phyloP scores from a whole-genome alignment of 1,139 yeast genomes.

The Candida buenavistaensis region DNA sequence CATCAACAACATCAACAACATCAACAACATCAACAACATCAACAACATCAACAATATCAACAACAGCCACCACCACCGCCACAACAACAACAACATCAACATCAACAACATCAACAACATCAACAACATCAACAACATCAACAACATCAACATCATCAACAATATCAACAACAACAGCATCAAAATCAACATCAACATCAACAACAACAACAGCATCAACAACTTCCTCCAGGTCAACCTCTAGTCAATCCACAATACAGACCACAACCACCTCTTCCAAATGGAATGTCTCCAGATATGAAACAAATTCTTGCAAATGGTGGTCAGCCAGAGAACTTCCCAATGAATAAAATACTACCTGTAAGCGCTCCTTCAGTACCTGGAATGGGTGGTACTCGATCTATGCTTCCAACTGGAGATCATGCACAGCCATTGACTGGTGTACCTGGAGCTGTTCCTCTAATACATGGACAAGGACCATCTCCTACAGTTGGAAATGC shows the following conservation, averaged over 20 bases:
- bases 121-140: constrained; percentile 14
- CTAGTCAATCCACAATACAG: constrained; percentile 25
- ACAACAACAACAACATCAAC: background rate
- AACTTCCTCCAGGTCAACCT: background rate
- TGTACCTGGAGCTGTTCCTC: constrained; percentile 4
- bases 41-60: constrained; percentile 17
- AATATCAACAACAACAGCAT: constrained; percentile 8
- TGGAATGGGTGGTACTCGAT: constrained; percentile 7
- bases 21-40: constrained; percentile 14
- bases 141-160: constrained; percentile 29
- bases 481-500: constrained; percentile 3
- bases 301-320: constrained; percentile 2
- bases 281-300: constrained; percentile 9
- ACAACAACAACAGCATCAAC: background rate
- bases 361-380: constrained; percentile 8
- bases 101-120: background rate
- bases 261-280: constrained; percentile 17
- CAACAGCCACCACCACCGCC: too few relatives aligned
- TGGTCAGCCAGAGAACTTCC: constrained; percentile 4
- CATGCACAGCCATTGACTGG: constrained; percentile 6
- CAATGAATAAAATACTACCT: constrained; percentile 8
- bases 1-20: constrained; percentile 24
- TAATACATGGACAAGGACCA: constrained; percentile 6
- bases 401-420: constrained; percentile 3
- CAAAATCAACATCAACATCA: background rate